These are phyloP conservation scores for Benincasa hispida DNA, from an alignment of 306 rosid genomes.

Conservation along the genomic window DNA sequence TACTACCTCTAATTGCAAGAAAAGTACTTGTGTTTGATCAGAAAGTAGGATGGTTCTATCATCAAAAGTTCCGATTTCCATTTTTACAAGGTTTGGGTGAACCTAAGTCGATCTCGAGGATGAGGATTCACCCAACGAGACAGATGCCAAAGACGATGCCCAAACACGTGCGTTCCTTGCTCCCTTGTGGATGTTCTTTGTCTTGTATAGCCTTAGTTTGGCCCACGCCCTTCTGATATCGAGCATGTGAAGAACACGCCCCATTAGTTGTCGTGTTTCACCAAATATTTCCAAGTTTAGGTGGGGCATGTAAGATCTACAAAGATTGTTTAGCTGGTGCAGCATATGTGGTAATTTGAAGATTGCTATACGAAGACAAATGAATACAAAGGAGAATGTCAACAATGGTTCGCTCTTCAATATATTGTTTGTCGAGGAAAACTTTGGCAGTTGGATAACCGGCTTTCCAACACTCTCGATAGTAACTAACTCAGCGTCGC, in stretches of 20 bases:
- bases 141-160: slow-evolving; percentile 70
- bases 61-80: neutral
- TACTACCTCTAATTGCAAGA: neutral
- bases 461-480: slow-evolving; percentile 17
- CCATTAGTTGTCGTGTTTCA: slow-evolving; percentile 56
- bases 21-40: neutral
- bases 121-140: slow-evolving; percentile 53
- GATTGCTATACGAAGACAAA: slow-evolving; percentile 35
- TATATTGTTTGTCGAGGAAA: slow-evolving; percentile 23
- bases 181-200: slow-evolving; percentile 51
- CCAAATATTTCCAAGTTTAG: slow-evolving; percentile 58
- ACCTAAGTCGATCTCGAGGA: slow-evolving; percentile 5
- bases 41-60: neutral
- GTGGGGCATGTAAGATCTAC: slow-evolving; percentile 37
- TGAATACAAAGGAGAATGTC: slow-evolving; percentile 36
- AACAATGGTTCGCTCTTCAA: slow-evolving; percentile 44
- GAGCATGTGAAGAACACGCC: slow-evolving; percentile 30
- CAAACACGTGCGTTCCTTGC: slow-evolving; percentile 55
- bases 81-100: neutral
- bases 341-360: slow-evolving; percentile 27
- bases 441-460: slow-evolving; percentile 14
- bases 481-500: slow-evolving; percentile 11
- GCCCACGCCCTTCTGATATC: slow-evolving; percentile 63
- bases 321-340: slow-evolving; percentile 29
- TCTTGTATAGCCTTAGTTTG: slow-evolving; percentile 53